Evolutionary conservation across 176 grass and related monocot species (phyloP).

Genomic region (Lolium multiflorum): DNA sequence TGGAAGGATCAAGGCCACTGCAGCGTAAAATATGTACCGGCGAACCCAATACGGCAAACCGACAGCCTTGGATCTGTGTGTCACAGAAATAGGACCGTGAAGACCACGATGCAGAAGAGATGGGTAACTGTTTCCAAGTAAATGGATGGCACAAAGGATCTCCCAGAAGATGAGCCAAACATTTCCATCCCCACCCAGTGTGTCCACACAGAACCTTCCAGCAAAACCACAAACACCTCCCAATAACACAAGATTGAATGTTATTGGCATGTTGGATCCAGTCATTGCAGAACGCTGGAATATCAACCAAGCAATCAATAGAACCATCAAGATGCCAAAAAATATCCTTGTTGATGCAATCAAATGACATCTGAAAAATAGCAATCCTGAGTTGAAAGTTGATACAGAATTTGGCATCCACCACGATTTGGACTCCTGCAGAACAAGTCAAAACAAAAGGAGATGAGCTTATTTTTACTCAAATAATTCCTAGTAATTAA

Average conservation of each 20-base stretch:
- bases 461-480: conserved; percentile 3
- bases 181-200: conserved; percentile 77
- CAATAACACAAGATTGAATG: conserved; percentile 78
- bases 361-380: conserved; percentile 74
- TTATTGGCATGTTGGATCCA: conserved; percentile 80
- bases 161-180: conserved; percentile 85
- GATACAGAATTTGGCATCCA: conserved; percentile 80
- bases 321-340: conserved; percentile 76
- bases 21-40: conserved; percentile 63
- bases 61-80: conserved; percentile 33
- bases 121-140: conserved; percentile 71
- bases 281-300: conserved; percentile 62
- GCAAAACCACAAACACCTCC: conserved; percentile 71
- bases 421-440: conserved; percentile 80
- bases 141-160: conserved; percentile 73
- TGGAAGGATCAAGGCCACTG: conserved; percentile 74
- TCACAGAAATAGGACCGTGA: conserved; percentile 68
- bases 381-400: conserved; percentile 62
- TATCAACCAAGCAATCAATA: conserved; percentile 68
- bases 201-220: conserved; percentile 84
- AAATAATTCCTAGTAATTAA: conserved; percentile 13
- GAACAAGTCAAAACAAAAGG: conserved; percentile 22
- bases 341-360: conserved; percentile 59
- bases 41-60: conserved; percentile 66
- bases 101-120: conserved; percentile 63